Evolutionary conservation across 106 monocot species (phyloP), one percentile per base, ranked within the genome.

Genomic region (Allium cepa): DNA sequence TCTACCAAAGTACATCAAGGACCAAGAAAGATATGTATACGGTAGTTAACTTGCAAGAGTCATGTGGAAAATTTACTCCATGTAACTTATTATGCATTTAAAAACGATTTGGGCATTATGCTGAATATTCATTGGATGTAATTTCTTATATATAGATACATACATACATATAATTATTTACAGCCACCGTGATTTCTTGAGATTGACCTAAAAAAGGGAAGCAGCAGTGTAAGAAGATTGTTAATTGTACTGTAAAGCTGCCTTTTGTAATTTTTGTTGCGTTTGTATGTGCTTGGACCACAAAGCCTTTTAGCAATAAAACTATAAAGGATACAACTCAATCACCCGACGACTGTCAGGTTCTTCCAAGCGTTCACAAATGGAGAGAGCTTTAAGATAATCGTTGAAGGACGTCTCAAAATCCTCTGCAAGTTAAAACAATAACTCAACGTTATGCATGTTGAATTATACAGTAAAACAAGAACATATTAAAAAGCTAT

Each of bases 331-430:
- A 97, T 97, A 97, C 97, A 97, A 73, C 76, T 97, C 97, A 75
- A 92, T 69, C 15, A 89, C 52, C 15, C 97, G 82, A 0, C 97
- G 83, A 78, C 83, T 83, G 65, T 92, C 87, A 57, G 80, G 73
- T 69, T 87, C 92, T 50, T 82, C 83, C 50, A 97, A 71, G 8
- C 47, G 73, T 49, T 80, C 86, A 59, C 82, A 8, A 53, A 92
- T 87, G 59, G 92, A 79, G 18, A 92, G 71, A 61, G 92, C 97
- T 69, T 75, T 89, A 27, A 58, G 47, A 73, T 89, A 97, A 70
- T 97, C 97, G 69, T 56, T 80, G 17, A 97, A 63, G 9, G 92
- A 97, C 22, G 81, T 89, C 72, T 97, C 89, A 72, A 92, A 61
- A 56, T 97, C 97, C 92, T 99, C 97, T 99, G 84, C 75, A 77